Percentiles rank a stretch among this genome's conserved stretches.
Evolutionary conservation across 73 alveolate species (phyloP).

Genomic region (Tetrahymena thermophila): DNA sequence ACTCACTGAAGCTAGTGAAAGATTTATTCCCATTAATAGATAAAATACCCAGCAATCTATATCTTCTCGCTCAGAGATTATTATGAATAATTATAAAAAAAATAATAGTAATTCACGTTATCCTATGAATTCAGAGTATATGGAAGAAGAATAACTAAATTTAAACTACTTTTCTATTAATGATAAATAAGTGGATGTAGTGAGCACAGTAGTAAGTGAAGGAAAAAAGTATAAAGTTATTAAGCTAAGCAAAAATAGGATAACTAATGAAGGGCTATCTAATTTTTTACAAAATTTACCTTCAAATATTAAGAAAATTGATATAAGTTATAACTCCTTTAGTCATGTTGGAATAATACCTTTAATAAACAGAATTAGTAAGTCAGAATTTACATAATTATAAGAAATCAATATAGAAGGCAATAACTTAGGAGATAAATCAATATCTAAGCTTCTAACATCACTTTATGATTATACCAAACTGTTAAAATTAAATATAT

Average conservation of each 20-base stretch:
- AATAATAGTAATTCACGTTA: neutral
- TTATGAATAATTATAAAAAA: neutral
- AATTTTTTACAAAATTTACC: neutral
- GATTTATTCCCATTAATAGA: neutral
- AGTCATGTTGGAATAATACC: neutral
- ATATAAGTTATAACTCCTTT: neutral
- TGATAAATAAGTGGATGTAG: neutral
- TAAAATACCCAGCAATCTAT: neutral
- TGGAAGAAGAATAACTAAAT: neutral
- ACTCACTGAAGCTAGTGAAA: neutral
- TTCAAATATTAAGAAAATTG: neutral
- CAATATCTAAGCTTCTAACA: neutral
- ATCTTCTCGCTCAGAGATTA: neutral
- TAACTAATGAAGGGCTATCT: neutral
- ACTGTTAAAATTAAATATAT: slow-evolving; percentile 8
- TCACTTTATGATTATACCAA: slow-evolving; percentile 2
- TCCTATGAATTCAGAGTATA: neutral
- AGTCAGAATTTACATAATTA: neutral
- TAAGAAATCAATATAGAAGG: slow-evolving; percentile 12
- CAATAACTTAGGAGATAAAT: slow-evolving; percentile 12
- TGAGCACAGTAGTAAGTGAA: neutral
- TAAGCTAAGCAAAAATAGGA: neutral
- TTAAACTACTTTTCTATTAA: neutral
- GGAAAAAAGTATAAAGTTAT: neutral
- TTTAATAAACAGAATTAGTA: neutral